Base-by-base conservation (phyloP, 345 rosid genomes). In the Cardamine occulta region DNA sequence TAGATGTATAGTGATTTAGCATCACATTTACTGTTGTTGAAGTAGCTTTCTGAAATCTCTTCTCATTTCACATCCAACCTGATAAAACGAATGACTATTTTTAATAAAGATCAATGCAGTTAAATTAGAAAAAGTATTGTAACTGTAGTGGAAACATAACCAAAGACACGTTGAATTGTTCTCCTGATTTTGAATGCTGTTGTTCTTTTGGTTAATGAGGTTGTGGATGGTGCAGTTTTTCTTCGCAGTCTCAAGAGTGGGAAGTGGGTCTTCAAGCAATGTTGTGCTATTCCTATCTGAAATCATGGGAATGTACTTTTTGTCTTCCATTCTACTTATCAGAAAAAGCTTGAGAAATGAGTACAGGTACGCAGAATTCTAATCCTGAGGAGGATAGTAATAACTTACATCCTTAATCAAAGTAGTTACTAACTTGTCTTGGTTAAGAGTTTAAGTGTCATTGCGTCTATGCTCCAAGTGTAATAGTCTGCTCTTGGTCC, bases 181-280 rank as follows among this genome's bases (percentile, higher is more conserved):
- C 4, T 35, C n/a, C 4, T 49, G 29, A 77, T 75, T 69, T 66
- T 11, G 40, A 40, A 68, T 55, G 13, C 70, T 75, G 75, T 63
- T 75, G 75, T 63, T 74, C 28, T 51, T 32, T 32, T 66, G 32
- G 47, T 51, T 19, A 51, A 34, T 51, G 23, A 66, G 32, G 51
- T 66, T 51, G 47, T 35, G 60, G 51, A 23, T 68, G 64, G 6
- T 82, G 83, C 84, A 93, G 98, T 93, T 88, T 74, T 90, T 93
- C 91, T 93, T 90, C 82, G 95, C 96, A 29, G 93, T 93, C 52
- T 93, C 98, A 48, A 87, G 96, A 78, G 91, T 84, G 9, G 96
- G 98, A 74, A 88, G 96, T 78, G 98, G 96, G 72, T 93, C 98
- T 60, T 93, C 95, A 63, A 93, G 98, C 86, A 90, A 90, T 13